Base-by-base conservation (phyloP, 768 basidiomycete species). In the Calocera cornea region DNA sequence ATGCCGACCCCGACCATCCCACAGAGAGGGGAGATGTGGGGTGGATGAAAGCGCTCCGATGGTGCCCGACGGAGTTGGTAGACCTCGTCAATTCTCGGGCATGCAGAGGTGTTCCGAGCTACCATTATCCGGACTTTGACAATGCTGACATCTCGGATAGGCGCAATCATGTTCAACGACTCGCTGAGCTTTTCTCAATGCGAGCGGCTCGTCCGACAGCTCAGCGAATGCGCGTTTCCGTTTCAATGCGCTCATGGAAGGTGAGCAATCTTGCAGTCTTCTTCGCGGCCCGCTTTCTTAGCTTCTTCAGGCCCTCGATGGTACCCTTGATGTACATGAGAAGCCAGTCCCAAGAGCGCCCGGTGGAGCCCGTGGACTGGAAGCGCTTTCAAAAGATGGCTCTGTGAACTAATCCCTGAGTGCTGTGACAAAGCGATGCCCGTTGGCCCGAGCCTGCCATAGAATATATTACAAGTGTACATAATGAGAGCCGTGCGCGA, bases 81-180 rank as follows among this genome's bases (percentile, higher is more conserved):
- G 90, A 94, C 38, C 77, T 99, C 70, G 80, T 92, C 71, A 95
- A 97, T 76, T 97, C 94, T 11, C 95, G 92, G 77, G 97, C 97
- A 27, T 99, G 97, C 74, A 82, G 97, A 79, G 95, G 95, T 88
- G 74, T 71, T 82, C 75, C 65, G 64, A 67, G 65, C 65, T 68
- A 60, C 65, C 34, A 67, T 68, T 54, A 68, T n/a, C 34, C 22
- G n/a, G 27, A n/a, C 19, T 34, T 40, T n/a, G 29, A 50, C 33
- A 14, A 47, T 17, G 12, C 64, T 29, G 65, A 66, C 33, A 49
- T 64, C 10, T 36, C 47, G 50, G 65, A 16, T 74, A 97, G 94
- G 95, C 65, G 95, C 95, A 1, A 90, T 97, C 76, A 97, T 97
- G 93, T 97, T 97, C 80, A 95, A 95, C 71, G 95, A 98, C 74